Base-by-base conservation (phyloP, 257 asterid genomes). In the Scutellaria minor region DNA sequence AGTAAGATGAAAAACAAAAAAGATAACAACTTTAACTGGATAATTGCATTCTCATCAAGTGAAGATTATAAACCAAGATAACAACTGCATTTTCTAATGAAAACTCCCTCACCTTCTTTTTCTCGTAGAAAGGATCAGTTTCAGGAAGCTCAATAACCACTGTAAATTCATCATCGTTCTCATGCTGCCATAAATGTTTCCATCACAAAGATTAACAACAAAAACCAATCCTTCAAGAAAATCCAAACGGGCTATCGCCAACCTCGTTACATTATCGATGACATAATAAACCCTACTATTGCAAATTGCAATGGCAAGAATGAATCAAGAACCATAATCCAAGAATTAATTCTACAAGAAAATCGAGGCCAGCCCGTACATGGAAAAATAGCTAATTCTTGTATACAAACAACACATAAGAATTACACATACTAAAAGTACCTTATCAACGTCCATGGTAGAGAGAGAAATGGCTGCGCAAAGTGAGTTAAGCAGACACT, bases 111-210 rank as follows among this genome's bases (percentile, higher is more conserved):
- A 89, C 97, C 97, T 83, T 87, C 83, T 87, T 90, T 68, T 78
- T 89, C 59, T 71, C 81, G 56, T 83, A 83, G 10, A 88, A 83
- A 75, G 82, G 85, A 64, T 87, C 98, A 54, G 77, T 76, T 77
- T 87, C 85, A 10, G 87, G 59, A 64, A 93, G 81, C 85, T 80
- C 89, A 55, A 87, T 81, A 82, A 62, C 81, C 84, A 93, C 40
- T 51, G 52, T 68, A 69, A 86, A 62, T 69, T 74, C 87, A 46
- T 74, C 89, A 41, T 71, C 82, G 55, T 52, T 76, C 80, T 68
- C 84, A 54, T 75, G 79, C 96, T 88, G 81, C 83, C 68, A 76
- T 31, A 31, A 20, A 6, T 8, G 48, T 56, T 31, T 46, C 39
- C 71, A 45, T 9, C 6, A 70, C 47, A n/a, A 41, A 41, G 50